Evolutionary conservation across 106 monocot species (phyloP).

Genomic region (Acanthochlamys bracteata): DNA sequence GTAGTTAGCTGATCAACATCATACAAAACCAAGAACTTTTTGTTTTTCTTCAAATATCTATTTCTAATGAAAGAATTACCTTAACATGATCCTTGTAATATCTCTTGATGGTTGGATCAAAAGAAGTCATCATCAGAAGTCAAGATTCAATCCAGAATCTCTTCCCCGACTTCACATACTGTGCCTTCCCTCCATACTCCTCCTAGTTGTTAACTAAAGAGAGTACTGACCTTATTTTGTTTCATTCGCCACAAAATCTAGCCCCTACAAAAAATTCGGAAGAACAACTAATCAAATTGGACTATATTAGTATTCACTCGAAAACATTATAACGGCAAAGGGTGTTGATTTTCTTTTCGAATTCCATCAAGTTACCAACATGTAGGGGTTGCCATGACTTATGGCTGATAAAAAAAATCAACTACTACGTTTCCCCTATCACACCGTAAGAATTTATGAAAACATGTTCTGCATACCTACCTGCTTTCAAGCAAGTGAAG

Average conservation of each 20-base stretch:
- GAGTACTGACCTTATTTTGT: slow-evolving; percentile 54
- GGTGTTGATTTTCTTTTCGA: too few relatives aligned
- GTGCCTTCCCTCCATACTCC: slow-evolving; percentile 72
- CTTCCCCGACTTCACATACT: slow-evolving; percentile 79
- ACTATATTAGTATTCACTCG: background rate
- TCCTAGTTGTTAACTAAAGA: slow-evolving; percentile 74
- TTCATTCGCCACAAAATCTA: slow-evolving; percentile 86
- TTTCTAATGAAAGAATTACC: slow-evolving; percentile 20
- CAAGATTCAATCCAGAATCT: slow-evolving; percentile 51
- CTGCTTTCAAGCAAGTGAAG: too few relatives aligned
- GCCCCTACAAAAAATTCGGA: slow-evolving; percentile 25
- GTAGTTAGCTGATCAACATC: too few relatives aligned
- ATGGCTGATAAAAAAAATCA: too few relatives aligned
- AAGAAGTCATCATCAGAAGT: slow-evolving; percentile 81
- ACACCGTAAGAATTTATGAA: too few relatives aligned
- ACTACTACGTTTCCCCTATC: too few relatives aligned
- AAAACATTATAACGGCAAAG: background rate
- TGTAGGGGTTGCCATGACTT: too few relatives aligned
- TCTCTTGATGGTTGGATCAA: slow-evolving; percentile 43
- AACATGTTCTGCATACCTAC: too few relatives aligned
- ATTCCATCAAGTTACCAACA: too few relatives aligned
- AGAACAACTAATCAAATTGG: background rate
- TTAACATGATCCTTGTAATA: slow-evolving; percentile 76
- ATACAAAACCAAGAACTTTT: too few relatives aligned
- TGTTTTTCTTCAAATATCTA: background rate